phyloP scores from a whole-genome alignment of 768 basidiomycete genomes.

The Tricholoma sp. region DNA sequence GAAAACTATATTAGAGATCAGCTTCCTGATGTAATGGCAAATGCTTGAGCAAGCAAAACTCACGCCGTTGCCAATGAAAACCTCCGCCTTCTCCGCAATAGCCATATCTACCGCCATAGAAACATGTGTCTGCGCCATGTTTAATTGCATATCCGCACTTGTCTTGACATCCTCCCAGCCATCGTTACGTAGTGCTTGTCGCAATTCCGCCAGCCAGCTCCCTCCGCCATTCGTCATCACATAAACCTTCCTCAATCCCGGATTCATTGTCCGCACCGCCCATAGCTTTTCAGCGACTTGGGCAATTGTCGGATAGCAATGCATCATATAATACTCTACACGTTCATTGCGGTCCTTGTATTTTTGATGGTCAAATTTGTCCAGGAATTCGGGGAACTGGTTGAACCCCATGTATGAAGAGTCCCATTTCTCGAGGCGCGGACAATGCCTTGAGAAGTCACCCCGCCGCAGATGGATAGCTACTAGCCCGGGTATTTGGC shows the following conservation, averaged over 20 bases:
- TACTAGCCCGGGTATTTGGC: constrained; percentile 1
- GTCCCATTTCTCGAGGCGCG: constrained; percentile 32
- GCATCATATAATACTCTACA: constrained; percentile 30
- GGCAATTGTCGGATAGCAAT: constrained; percentile 48
- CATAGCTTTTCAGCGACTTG: constrained; percentile 43
- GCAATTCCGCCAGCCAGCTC: constrained; percentile 45
- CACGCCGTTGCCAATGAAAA: constrained; percentile 70
- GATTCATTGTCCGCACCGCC: constrained; percentile 23
- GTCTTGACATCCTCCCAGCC: constrained; percentile 48
- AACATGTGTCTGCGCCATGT: constrained; percentile 52
- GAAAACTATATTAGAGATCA: constrained; percentile 24
- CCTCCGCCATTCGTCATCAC: constrained; percentile 60
- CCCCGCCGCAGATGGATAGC: constrained; percentile 51
- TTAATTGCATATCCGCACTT: constrained; percentile 49
- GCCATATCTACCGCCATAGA: constrained; percentile 65
- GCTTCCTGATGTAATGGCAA: not conserved
- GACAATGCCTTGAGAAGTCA: constrained; percentile 49
- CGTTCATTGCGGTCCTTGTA: constrained; percentile 19
- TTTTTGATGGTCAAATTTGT: constrained; percentile 29
- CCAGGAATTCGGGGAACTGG: constrained; percentile 44
- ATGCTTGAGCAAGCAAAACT: constrained; percentile 19
- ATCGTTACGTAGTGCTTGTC: constrained; percentile 28
- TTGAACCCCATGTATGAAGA: constrained; percentile 49
- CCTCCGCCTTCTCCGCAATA: constrained; percentile 56
- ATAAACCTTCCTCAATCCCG: constrained; percentile 43